A percentile compares a stretch with the other conserved stretches of the same genome.
Evolutionary conservation across 139 green algal species (phyloP).

Genomic region (Coelastrella sp.): DNA sequence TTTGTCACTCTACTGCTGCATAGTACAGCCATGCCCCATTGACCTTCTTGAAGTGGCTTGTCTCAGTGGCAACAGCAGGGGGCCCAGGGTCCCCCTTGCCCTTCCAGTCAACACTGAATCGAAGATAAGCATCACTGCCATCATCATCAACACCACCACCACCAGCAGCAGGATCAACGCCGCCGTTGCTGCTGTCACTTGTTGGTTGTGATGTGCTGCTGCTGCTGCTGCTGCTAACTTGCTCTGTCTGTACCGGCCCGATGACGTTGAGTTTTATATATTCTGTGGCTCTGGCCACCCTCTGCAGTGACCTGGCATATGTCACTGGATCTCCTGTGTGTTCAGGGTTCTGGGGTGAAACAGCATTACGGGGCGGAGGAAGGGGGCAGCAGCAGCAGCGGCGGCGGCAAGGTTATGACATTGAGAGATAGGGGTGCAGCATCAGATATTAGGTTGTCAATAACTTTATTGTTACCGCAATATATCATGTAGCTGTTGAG

Average conservation of each 20-base stretch:
- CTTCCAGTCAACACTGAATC: slow-evolving; percentile 2
- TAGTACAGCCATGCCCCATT: slow-evolving; percentile 38
- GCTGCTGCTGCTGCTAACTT: background rate
- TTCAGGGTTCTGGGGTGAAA: slow-evolving; percentile 46
- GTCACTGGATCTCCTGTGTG: slow-evolving; percentile 15
- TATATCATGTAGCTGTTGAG: background rate
- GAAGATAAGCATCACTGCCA: background rate
- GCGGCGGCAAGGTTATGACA: background rate
- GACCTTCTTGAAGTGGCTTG: slow-evolving; percentile 30
- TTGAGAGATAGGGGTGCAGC: background rate
- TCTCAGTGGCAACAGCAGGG: background rate
- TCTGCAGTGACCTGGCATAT: slow-evolving; percentile 1
- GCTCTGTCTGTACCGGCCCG: background rate
- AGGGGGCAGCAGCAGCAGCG: slow-evolving; percentile 33
- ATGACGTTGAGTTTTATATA: background rate
- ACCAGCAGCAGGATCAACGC: too few species aligned
- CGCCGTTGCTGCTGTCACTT: background rate
- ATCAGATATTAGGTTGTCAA: background rate
- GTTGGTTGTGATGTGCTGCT: background rate
- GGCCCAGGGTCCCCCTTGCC: background rate
- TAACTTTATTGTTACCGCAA: background rate
- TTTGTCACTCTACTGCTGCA: background rate
- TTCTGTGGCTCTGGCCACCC: background rate
- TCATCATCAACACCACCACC: background rate
- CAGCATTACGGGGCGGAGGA: slow-evolving; percentile 11